These are phyloP conservation scores for Rhizopogon vulgaris DNA, from an alignment of 768 basidiomycete genomes.

Conservation along the genomic window DNA sequence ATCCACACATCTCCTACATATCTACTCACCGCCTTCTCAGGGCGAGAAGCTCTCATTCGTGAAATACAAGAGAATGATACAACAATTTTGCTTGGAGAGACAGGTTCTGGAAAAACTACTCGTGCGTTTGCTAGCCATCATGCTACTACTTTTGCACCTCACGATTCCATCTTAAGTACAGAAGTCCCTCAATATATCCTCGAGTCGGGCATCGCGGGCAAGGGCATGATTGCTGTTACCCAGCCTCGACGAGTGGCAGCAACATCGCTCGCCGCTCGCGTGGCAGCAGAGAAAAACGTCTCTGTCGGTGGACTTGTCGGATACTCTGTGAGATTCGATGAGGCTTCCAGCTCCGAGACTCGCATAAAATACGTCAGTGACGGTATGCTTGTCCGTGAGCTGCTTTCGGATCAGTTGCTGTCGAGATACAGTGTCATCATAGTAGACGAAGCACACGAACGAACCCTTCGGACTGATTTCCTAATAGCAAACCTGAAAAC, in stretches of 20 bases:
- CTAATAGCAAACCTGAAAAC: slow-evolving; percentile 86
- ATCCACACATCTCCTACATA: background rate
- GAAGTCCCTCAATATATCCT: slow-evolving; percentile 96
- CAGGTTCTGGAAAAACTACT: slow-evolving; percentile 97
- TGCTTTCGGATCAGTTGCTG: slow-evolving; percentile 71
- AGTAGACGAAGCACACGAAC: slow-evolving; percentile 96
- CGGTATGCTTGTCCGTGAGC: slow-evolving; percentile 94
- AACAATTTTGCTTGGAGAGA: slow-evolving; percentile 89
- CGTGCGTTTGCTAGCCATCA: slow-evolving; percentile 52
- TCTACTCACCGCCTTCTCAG: slow-evolving; percentile 30
- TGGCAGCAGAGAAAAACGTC: slow-evolving; percentile 76
- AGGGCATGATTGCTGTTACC: slow-evolving; percentile 82
- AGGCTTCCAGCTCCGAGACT: slow-evolving; percentile 62
- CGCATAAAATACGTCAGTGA: slow-evolving; percentile 96
- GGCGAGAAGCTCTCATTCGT: slow-evolving; percentile 66
- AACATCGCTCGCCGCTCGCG: slow-evolving; percentile 87
- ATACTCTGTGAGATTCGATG: slow-evolving; percentile 96
- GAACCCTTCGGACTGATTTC: slow-evolving; percentile 90
- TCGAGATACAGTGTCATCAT: slow-evolving; percentile 82
- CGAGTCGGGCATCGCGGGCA: slow-evolving; percentile 67
- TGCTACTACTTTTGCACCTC: background rate
- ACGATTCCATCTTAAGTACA: slow-evolving; percentile 32
- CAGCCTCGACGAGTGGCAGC: slow-evolving; percentile 96
- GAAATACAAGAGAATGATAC: slow-evolving; percentile 76
- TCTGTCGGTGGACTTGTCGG: slow-evolving; percentile 76